Base-by-base conservation (phyloP, 2,329 filamentous ascomycete species). In the Penicillium concentricum region DNA sequence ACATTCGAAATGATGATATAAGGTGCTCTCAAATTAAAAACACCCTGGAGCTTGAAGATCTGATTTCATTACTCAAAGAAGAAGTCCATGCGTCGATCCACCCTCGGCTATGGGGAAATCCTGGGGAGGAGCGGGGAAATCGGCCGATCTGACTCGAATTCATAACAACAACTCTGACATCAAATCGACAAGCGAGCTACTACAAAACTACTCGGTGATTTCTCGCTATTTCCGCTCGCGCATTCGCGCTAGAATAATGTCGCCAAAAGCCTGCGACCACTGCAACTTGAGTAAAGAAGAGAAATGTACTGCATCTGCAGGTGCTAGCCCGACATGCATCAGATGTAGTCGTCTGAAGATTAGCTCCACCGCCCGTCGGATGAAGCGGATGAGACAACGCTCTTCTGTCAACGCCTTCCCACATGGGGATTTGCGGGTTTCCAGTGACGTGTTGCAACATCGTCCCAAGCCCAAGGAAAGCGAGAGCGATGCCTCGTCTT, bases 161-260 rank as follows among this genome's bases (percentile, higher is more conserved):
- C 32, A 42, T 52, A 35, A 35, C 24, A 26, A 26, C 45, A 51
- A 39, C 37, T 7, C 47, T 26, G n/a, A 15, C 50, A 30, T 52
- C 35, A 56, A 48, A 32, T 32, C 30, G 5, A 54, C 16, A 5
- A 46, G 8, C 13, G 1, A 16, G 22, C 48, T 18, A 30, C 18
- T 32, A 5, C 35, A 15, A 13, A 5, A 6, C 28, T 15, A 16
- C 28, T 18, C 12, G 32, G 32, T 20, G 2, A 12, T 32, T 5
- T 32, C 7, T 18, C n/a, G 2, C 3, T 24, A 16, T 16, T 38
- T 44, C 7, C 10, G 18, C 28, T 34, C 4, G 37, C 26, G 22
- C 13, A 32, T 6, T 76, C 78, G 56, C 79, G 82, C 37, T 16
- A 30, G 38, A 48, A 63, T 60, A 56, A 61, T 61, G 34, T 48